Conservation (phyloP, 176 grass and related monocot genomes). For the Bolboschoenus planiculmis region DNA sequence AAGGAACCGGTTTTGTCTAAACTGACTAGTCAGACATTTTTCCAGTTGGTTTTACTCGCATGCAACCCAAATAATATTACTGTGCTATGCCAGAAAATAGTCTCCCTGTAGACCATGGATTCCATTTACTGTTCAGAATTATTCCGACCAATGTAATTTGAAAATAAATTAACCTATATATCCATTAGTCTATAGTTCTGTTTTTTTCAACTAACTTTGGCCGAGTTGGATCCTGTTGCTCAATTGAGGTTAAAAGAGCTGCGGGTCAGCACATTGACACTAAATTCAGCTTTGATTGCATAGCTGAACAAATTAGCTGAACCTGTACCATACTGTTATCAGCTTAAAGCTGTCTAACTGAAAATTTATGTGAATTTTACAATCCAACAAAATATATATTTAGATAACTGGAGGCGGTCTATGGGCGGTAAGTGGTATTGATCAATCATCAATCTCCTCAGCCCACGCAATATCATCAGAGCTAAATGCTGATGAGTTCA, state of each 20-base stretch:
- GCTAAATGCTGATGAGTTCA: constrained; percentile 65
- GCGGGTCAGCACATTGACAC: neutral
- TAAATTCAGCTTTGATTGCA: neutral
- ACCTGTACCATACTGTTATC: neutral
- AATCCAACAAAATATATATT: neutral
- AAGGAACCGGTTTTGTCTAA: neutral
- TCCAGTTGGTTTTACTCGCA: neutral
- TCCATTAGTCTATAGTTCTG: neutral
- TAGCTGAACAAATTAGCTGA: neutral
- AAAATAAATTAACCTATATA: neutral
- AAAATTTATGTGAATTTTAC: constrained; percentile 5
- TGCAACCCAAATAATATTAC: neutral
- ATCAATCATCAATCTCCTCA: constrained; percentile 11
- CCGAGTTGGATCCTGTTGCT: neutral
- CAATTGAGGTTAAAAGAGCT: neutral
- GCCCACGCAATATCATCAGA: constrained; percentile 24
- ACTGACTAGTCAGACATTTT: neutral
- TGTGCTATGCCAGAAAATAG: neutral
- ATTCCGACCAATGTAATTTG: neutral
- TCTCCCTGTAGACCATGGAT: neutral
- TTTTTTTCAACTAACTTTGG: neutral
- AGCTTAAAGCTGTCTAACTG: neutral
- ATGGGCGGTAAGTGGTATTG: constrained; percentile 49
- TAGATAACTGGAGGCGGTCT: constrained; percentile 82
- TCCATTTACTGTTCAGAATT: neutral